Conservation (phyloP, 176 grass and related monocot genomes). For the Musa acuminata region DNA sequence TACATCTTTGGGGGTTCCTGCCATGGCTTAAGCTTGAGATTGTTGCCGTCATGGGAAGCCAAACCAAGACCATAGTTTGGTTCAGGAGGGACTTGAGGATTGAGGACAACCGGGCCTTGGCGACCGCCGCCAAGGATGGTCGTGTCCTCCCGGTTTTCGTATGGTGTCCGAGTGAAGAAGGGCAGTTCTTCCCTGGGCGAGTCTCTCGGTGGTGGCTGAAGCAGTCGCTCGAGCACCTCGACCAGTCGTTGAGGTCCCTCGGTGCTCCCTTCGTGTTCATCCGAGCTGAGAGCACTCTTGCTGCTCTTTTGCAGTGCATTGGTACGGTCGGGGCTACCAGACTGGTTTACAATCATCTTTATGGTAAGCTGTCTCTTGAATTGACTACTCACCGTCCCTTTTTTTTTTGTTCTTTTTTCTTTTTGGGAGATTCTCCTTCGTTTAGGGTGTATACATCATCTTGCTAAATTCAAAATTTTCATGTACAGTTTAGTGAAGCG, state of each 20-base stretch:
- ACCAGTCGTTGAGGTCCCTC: conserved; percentile 46
- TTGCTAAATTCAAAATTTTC: not conserved
- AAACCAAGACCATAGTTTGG: conserved; percentile 71
- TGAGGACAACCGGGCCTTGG: conserved; percentile 76
- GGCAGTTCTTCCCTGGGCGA: conserved; percentile 61
- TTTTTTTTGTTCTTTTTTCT: not conserved
- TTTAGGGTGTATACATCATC: not conserved
- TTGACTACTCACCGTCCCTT: not conserved
- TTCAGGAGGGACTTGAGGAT: conserved; percentile 93
- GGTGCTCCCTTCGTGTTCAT: conserved; percentile 65
- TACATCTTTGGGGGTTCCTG: no score
- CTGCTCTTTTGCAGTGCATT: conserved; percentile 54
- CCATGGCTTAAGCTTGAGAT: not conserved
- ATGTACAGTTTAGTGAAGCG: no score
- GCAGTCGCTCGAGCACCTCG: conserved; percentile 63
- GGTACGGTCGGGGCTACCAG: conserved; percentile 42
- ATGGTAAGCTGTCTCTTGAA: conserved; percentile 36
- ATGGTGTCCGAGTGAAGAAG: conserved; percentile 73
- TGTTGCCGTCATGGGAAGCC: conserved; percentile 30
- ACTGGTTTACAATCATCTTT: conserved; percentile 81
- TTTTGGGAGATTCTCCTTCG: not conserved
- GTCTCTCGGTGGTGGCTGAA: conserved; percentile 94
- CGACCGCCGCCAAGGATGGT: conserved; percentile 42
- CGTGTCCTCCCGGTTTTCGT: conserved; percentile 69
- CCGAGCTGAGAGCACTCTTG: conserved; percentile 45